phyloP scores from a whole-genome alignment of 169 alveolate species.

The Cryptosporidium sp. region DNA sequence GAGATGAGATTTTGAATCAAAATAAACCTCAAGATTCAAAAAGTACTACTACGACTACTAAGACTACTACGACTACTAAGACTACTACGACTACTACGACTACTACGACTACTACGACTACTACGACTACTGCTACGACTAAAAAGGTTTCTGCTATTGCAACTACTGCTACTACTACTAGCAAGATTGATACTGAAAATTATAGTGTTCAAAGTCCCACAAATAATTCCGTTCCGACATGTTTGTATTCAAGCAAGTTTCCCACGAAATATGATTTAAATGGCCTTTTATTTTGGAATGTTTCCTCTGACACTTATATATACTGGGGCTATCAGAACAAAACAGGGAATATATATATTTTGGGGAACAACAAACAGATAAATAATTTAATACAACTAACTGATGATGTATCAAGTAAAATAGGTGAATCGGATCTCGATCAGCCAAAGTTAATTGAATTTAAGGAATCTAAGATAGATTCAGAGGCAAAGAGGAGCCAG shows the following conservation, averaged over 20 bases:
- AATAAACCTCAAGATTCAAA: background rate
- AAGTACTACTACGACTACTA: background rate
- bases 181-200: background rate
- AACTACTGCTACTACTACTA: background rate
- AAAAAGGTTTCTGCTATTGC: background rate
- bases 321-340: conserved; percentile 33
- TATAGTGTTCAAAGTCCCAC: background rate
- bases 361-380: background rate
- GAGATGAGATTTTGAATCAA: background rate
- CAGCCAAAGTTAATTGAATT: conserved; percentile 5
- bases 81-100: background rate
- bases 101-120: background rate
- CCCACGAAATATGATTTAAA: conserved; percentile 11
- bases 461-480: background rate
- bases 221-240: conserved; percentile 25
- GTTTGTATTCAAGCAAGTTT: conserved; percentile 33
- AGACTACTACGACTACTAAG: background rate
- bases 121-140: background rate
- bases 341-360: background rate
- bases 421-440: background rate
- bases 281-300: conserved; percentile 47
- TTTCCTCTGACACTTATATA: conserved; percentile 13
- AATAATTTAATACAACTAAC: background rate
- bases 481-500: background rate
- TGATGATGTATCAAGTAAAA: background rate